Conservation (phyloP, 2,329 filamentous ascomycete genomes). For the Fusarium oligoseptatum region DNA sequence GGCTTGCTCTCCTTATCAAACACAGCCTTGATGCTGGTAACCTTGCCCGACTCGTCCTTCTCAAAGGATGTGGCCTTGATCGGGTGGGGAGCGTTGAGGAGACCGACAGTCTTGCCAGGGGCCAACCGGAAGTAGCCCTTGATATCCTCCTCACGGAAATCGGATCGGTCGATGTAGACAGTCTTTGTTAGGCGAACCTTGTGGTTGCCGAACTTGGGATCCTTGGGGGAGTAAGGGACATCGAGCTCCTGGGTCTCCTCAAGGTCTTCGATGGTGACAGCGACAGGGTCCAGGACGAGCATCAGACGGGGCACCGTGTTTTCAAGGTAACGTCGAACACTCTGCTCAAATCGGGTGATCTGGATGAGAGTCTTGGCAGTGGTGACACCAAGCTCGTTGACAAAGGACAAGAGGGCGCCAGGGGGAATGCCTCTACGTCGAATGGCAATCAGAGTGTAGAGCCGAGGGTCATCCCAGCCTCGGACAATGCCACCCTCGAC, state of each 20-base stretch:
- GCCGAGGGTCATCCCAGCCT: constrained; percentile 90
- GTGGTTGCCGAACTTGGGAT: constrained; percentile 74
- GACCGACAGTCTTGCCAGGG: constrained; percentile 81
- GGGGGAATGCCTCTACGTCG: constrained; percentile 89
- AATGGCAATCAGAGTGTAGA: constrained; percentile 89
- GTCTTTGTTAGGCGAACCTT: constrained; percentile 77
- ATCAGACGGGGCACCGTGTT: constrained; percentile 88
- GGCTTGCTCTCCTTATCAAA: constrained; percentile 80
- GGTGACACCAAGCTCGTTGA: constrained; percentile 92
- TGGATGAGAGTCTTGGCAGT: constrained; percentile 85
- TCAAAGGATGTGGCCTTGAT: constrained; percentile 78
- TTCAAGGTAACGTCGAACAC: constrained; percentile 88
- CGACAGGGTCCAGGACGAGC: constrained; percentile 88
- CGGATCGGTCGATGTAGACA: constrained; percentile 86
- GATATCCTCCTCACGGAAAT: constrained; percentile 82
- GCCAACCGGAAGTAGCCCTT: constrained; percentile 85
- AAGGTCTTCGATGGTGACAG: constrained; percentile 84
- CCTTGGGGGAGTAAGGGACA: constrained; percentile 86
- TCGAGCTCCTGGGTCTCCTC: constrained; percentile 70
- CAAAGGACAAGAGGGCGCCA: constrained; percentile 88
- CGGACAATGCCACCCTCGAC: constrained; percentile 84
- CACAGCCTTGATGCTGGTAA: constrained; percentile 73
- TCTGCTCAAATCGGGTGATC: constrained; percentile 85
- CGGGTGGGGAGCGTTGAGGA: constrained; percentile 78
- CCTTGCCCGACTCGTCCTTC: constrained; percentile 74